Evolutionary conservation across 805 yeast species (phyloP), one percentile per base, ranked within the genome.

Genomic region (Dipodascus albidus): DNA sequence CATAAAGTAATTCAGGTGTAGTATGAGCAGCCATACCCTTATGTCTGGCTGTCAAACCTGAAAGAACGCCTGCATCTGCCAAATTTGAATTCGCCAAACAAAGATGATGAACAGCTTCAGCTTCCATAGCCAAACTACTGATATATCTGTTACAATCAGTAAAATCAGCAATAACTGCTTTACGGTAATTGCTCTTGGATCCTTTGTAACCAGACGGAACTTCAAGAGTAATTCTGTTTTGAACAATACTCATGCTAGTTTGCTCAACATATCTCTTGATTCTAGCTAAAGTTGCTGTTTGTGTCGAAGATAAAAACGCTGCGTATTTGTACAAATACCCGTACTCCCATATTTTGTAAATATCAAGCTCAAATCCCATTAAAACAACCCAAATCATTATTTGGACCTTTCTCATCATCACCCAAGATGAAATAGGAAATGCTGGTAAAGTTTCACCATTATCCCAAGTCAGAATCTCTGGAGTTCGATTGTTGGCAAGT

Each of bases 351-450:
- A 76, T 75, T 59, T 80, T 80, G 64, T 85, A 87, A 14, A 88
- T 66, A 22, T 86, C 86, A 42, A 86, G 73, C 59, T 85, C 91
- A 59, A 88, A 79, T 1, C 96, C 93, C 54, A 80, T 76, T 27
- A 87, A 66, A 0, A 80, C 77, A n/a, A 82, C 79, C 62, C 85
- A 84, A 15, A 79, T 60, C 96, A 91, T 91, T 33, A 78, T 70
- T 38, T 73, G 73, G 47, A 89, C 67, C 65, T 91, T 91, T 57
- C 77, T 74, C 58, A 71, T 74, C 63, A 79, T 85, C 1, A 84
- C 73, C 79, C 81, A 88, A 1, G 87, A 79, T 6, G 91, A 76
- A 27, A 87, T 65, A 1, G 91, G 87, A 62, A 87, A 70, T 0
- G 82, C 77, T 8, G 79, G 73, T 11, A 38, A 8, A 38, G 44